phyloP scores from a whole-genome alignment of 1,284 basidiomycete genomes.

The Coniophora puteana region DNA sequence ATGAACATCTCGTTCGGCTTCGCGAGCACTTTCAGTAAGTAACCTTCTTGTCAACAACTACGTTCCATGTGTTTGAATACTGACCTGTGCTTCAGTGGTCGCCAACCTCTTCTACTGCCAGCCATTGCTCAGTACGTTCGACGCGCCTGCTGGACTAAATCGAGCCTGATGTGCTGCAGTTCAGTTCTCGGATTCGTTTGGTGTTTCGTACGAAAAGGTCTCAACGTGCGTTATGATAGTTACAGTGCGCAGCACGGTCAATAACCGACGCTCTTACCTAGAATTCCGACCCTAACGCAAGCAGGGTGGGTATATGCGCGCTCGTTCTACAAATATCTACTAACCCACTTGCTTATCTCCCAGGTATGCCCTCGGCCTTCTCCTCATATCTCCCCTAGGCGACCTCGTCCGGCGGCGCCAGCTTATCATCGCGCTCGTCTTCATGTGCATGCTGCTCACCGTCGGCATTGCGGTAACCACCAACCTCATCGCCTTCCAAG shows the following conservation, averaged over 20 bases:
- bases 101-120: slow-evolving; percentile 52
- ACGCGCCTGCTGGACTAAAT: neutral
- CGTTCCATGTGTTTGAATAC: neutral
- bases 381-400: slow-evolving; percentile 62
- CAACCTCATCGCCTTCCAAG: slow-evolving; percentile 48
- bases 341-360: neutral
- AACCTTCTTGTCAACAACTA: neutral
- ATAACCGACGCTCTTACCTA: slow-evolving; percentile 5
- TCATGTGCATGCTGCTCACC: slow-evolving; percentile 43
- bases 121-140: slow-evolving; percentile 41
- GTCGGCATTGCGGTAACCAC: slow-evolving; percentile 54
- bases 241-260: neutral
- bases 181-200: slow-evolving; percentile 31
- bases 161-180: slow-evolving; percentile 19
- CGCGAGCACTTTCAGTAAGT: slow-evolving; percentile 44
- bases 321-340: neutral
- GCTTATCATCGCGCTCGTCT: slow-evolving; percentile 45
- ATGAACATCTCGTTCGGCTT: slow-evolving; percentile 47
- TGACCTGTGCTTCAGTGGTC: slow-evolving; percentile 24
- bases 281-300: slow-evolving; percentile 48
- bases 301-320: slow-evolving; percentile 32
- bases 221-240: slow-evolving; percentile 24
- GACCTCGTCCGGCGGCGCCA: slow-evolving; percentile 63
- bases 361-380: slow-evolving; percentile 55
- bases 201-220: slow-evolving; percentile 37